Conservation (phyloP, 768 basidiomycete species). For the Rhizopogon salebrosus region DNA sequence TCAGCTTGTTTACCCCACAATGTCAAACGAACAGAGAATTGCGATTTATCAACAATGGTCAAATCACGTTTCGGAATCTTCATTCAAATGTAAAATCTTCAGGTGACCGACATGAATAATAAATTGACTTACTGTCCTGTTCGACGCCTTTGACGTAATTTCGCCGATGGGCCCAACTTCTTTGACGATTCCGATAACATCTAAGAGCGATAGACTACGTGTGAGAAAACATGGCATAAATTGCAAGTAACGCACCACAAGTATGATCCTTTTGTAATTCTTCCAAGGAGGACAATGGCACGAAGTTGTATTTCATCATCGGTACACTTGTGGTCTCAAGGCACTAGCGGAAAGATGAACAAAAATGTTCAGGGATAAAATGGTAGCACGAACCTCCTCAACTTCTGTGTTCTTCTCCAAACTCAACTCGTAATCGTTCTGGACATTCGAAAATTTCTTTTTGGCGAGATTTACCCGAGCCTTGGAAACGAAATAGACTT, state of each 20-base stretch:
- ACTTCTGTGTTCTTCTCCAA: constrained; percentile 83
- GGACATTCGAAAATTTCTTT: constrained; percentile 88
- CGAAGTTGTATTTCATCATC: constrained; percentile 79
- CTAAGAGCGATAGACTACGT: constrained; percentile 32
- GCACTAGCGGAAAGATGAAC: constrained; percentile 48
- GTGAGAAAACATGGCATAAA: not conserved
- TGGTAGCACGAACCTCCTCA: constrained; percentile 57
- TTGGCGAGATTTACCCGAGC: constrained; percentile 93
- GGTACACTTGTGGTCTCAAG: constrained; percentile 74
- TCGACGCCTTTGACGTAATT: constrained; percentile 71
- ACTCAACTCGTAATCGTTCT: constrained; percentile 89
- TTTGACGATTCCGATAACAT: constrained; percentile 85
- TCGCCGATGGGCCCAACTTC: constrained; percentile 64
- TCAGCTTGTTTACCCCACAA: constrained; percentile 97
- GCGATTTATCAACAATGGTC: constrained; percentile 79
- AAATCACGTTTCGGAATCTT: constrained; percentile 89
- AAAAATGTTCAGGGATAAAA: not conserved
- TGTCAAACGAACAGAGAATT: constrained; percentile 75
- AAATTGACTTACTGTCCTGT: constrained; percentile 46
- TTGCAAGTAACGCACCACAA: constrained; percentile 52
- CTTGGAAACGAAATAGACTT: constrained; percentile 88
- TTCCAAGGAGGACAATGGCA: constrained; percentile 57
- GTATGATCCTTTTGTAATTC: constrained; percentile 71
- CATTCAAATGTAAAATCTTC: constrained; percentile 1
- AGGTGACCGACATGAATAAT: not conserved